Percentiles rank a stretch among this genome's conserved stretches.
These are phyloP conservation scores for Monosporascus sp. DNA, from an alignment of 2,329 filamentous ascomycete species.

Conservation along the genomic window DNA sequence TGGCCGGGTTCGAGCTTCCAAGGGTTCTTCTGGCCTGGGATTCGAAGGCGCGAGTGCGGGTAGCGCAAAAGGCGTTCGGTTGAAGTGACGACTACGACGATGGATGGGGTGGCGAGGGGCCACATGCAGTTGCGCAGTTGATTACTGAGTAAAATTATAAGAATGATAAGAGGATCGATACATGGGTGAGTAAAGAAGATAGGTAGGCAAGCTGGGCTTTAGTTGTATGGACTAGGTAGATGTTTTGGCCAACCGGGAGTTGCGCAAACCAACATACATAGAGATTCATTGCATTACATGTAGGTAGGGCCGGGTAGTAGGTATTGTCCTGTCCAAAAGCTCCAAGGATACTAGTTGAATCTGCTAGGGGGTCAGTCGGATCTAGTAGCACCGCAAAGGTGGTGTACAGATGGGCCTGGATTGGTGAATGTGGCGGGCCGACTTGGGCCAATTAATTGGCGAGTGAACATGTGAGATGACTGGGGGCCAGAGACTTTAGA, in stretches of 20 bases:
- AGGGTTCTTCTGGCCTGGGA: neutral
- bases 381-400: neutral
- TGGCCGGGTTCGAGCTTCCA: no score
- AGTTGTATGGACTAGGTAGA: neutral
- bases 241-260: neutral
- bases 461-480: neutral
- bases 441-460: neutral
- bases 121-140: neutral
- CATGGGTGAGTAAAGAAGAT: neutral
- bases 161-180: neutral
- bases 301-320: no score
- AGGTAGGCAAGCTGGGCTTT: neutral
- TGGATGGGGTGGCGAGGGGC: no score
- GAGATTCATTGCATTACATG: neutral
- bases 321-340: no score
- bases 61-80: neutral
- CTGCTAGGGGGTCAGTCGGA: neutral
- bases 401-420: neutral
- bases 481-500: no score
- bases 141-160: neutral
- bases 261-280: neutral
- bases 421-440: neutral
- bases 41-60: neutral
- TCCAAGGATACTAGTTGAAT: neutral
- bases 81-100: no score